Evolutionary conservation across 768 basidiomycete species (phyloP), one percentile per base, ranked within the genome.

Genomic region (Daedaleopsis nitida): DNA sequence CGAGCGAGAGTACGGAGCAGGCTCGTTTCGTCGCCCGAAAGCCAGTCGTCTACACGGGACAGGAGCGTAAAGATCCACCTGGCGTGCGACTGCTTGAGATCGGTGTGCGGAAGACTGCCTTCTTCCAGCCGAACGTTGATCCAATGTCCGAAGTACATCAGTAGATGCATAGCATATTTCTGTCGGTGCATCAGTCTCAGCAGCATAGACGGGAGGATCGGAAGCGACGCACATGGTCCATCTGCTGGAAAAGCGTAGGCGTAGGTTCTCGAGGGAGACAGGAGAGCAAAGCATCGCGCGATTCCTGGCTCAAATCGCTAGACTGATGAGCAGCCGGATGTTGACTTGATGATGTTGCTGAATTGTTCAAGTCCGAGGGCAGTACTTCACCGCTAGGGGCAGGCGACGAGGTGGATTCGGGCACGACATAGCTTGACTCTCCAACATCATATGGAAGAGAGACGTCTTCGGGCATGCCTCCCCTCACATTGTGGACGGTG

Each of bases 61-160:
- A 95, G 79, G 45, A 94, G 79, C 17, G 81, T 80, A 72, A 94
- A 91, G 45, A 94, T 86, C 92, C 92, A 94, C 35, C 82, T 82
- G 17, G 85, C 83, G 68, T 93, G 89, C 38, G 77, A 74, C 65
- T 83, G 81, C 13, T 81, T 82, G 19, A 84, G 80, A 38, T 72
- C 69, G 34, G 76, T 66, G 58, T 78, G 74, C 7, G 72, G 73
- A 4, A 64, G 67, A 23, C 49, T 37, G 54, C 52, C 55, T 48
- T 80, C 73, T 49, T 85, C 79, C 8, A 90, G 71, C 62, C 88
- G 80, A 14, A 81, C 59, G 64, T 87, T 86, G 64, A 91, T 86
- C 91, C 91, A 94, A 68, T 92, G 83, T 17, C 85, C 80, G 71
- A 92, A 92, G 71, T 92, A 92, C 88, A 90, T 91, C 60, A 94